These are phyloP conservation scores for Straminergon stramineum DNA, from an alignment of 225 moss, liverwort and hornwort genomes.

Conservation along the genomic window DNA sequence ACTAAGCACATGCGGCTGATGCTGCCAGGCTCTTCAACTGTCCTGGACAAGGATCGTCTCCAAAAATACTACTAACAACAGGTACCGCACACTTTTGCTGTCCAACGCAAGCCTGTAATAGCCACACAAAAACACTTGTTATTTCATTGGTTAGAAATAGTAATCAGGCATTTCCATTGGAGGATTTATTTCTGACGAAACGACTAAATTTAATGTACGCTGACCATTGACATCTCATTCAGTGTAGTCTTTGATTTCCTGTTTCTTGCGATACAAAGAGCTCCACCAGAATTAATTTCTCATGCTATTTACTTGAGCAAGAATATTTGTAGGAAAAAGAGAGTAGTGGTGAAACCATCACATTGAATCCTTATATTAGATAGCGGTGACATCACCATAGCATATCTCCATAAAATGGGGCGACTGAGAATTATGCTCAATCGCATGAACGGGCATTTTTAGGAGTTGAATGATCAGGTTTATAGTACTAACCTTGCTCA, in stretches of 20 bases:
- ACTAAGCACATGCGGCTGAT: conserved; percentile 26
- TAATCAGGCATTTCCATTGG: background rate
- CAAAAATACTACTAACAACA: conserved; percentile 36
- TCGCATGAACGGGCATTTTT: background rate
- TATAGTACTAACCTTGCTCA: conserved; percentile 14
- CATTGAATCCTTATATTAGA: background rate
- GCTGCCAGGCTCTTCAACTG: conserved; percentile 50
- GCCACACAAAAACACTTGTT: background rate
- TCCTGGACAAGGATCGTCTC: conserved; percentile 61
- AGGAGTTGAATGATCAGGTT: background rate
- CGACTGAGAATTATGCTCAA: background rate
- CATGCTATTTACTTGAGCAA: background rate
- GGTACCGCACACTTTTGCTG: conserved; percentile 45
- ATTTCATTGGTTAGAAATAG: background rate
- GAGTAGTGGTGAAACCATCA: background rate
- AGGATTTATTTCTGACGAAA: background rate
- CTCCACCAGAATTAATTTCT: background rate
- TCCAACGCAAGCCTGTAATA: conserved; percentile 56
- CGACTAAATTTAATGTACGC: background rate
- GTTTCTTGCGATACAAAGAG: background rate
- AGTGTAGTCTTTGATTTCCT: background rate
- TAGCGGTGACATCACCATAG: too few species aligned
- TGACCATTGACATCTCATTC: background rate
- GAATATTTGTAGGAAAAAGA: background rate
- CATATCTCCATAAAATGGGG: background rate